These are phyloP conservation scores for Hordeum vulgare DNA, from an alignment of 176 grass and related monocot species.

Conservation along the genomic window MorexV3_pseudomolecules_assembly NC_058521.1:194920-195419, in stretches of 20 bases:
- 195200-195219: neutral
- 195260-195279: too few relatives aligned
- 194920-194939: neutral
- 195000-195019: neutral
- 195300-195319: neutral
- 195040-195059: slow-evolving; percentile 75
- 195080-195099: slow-evolving; percentile 93
- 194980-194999: neutral
- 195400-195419: too few relatives aligned
- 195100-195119: slow-evolving; percentile 95
- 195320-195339: too few relatives aligned
- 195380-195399: too few relatives aligned
- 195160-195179: neutral
- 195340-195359: neutral
- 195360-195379: too few relatives aligned
- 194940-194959: neutral
- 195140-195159: neutral
- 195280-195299: neutral
- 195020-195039: slow-evolving; percentile 47
- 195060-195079: slow-evolving; percentile 99
- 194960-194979: too few relatives aligned
- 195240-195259: neutral
- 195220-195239: too few relatives aligned
- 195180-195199: too few relatives aligned
- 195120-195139: slow-evolving; percentile 54